These are phyloP conservation scores for Clathrus columnatus DNA, from an alignment of 768 basidiomycete species.

Conservation along the genomic window DNA sequence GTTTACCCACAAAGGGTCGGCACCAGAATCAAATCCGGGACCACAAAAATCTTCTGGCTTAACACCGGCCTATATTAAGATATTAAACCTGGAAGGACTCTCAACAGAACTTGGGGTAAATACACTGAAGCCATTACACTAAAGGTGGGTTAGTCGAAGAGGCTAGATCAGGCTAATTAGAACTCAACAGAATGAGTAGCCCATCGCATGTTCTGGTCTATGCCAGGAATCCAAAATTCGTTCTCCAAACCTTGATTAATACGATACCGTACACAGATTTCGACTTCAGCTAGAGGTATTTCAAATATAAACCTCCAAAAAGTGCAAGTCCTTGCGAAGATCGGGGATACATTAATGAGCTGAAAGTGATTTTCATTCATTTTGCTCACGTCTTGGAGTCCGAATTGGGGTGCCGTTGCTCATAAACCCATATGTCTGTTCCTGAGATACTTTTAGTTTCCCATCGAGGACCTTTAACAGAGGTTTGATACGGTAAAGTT, in stretches of 20 bases:
- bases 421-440: slow-evolving; percentile 69
- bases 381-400: background rate
- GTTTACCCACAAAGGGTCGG: slow-evolving; percentile 92
- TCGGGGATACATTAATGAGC: background rate
- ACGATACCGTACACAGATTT: slow-evolving; percentile 73
- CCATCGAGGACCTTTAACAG: slow-evolving; percentile 10
- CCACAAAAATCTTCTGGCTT: slow-evolving; percentile 82
- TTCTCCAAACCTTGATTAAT: slow-evolving; percentile 74
- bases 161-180: slow-evolving; percentile 8
- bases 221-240: slow-evolving; percentile 77
- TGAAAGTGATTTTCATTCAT: no score
- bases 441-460: slow-evolving; percentile 40
- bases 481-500: background rate
- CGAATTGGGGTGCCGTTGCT: slow-evolving; percentile 37
- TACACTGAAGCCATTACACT: slow-evolving; percentile 82
- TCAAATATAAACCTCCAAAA: slow-evolving; percentile 93
- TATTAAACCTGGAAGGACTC: background rate
- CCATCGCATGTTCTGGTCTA: slow-evolving; percentile 81
- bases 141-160: background rate
- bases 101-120: background rate
- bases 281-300: slow-evolving; percentile 59
- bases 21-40: slow-evolving; percentile 71
- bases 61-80: slow-evolving; percentile 46
- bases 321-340: slow-evolving; percentile 57
- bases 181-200: slow-evolving; percentile 71